phyloP scores from a whole-genome alignment of 1,284 basidiomycete genomes.

The Ceratobasidium sp. region DNA sequence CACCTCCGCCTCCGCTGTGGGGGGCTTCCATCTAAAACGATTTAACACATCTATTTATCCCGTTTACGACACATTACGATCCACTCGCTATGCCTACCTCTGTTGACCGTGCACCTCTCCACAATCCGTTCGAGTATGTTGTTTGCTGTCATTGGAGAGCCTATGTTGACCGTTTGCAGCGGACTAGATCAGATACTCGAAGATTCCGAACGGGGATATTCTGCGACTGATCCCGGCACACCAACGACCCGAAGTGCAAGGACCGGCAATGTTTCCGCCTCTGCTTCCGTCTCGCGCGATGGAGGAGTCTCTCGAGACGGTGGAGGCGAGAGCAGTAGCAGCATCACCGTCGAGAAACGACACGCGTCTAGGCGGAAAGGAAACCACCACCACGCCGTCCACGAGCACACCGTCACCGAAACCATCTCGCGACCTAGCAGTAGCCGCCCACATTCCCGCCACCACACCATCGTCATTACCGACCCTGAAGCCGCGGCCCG shows the following conservation, averaged over 20 bases:
- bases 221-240: conserved; percentile 3
- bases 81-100: conserved; percentile 2
- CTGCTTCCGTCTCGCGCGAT: neutral
- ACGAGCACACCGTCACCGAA: conserved; percentile 13
- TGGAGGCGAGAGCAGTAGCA: conserved; percentile 1
- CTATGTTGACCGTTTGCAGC: too few species aligned
- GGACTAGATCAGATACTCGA: conserved; percentile 1
- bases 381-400: conserved; percentile 5
- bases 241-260: neutral
- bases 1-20: neutral
- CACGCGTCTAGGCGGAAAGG: conserved; percentile 17
- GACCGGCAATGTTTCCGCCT: neutral
- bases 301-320: neutral
- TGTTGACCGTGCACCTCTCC: neutral
- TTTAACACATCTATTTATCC: conserved; percentile 6
- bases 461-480: conserved; percentile 29
- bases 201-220: neutral
- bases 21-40: conserved; percentile 1
- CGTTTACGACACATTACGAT: conserved; percentile 1
- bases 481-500: conserved; percentile 22
- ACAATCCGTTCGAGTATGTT: conserved; percentile 17
- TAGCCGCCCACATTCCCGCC: conserved; percentile 8
- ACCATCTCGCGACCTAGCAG: neutral
- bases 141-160: neutral
- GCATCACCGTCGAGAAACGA: conserved; percentile 13